Percentiles rank a stretch among this genome's conserved stretches.
Conservation (phyloP, 306 rosid species). For the Fragaria ananassa region DNA sequence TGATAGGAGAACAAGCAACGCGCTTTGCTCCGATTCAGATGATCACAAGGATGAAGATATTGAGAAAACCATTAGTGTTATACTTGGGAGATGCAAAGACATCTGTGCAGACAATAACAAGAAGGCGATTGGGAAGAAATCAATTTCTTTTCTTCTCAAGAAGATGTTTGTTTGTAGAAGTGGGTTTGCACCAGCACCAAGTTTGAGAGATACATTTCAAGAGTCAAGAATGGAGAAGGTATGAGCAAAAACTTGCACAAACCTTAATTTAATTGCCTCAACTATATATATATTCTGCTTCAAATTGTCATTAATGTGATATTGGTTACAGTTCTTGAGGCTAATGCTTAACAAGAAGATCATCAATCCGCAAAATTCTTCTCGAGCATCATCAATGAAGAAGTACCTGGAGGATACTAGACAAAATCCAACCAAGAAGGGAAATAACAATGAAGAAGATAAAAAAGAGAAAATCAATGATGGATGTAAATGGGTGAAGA, state of each 20-base stretch:
- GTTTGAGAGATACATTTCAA: constrained; percentile 73
- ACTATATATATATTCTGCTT: not conserved
- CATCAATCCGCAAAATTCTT: constrained; percentile 40
- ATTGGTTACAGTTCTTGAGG: constrained; percentile 64
- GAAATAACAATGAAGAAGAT: constrained; percentile 37
- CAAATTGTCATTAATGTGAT: constrained; percentile 2
- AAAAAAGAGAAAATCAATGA: constrained; percentile 39
- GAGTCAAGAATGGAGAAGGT: constrained; percentile 99
- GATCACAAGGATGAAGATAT: constrained; percentile 65
- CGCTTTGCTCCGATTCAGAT: constrained; percentile 46
- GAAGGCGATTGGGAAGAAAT: constrained; percentile 74
- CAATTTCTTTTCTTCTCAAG: constrained; percentile 79
- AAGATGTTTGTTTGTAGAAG: constrained; percentile 81
- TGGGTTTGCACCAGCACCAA: constrained; percentile 85
- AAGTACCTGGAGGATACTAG: constrained; percentile 52
- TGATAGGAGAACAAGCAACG: constrained; percentile 70
- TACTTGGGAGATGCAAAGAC: constrained; percentile 76
- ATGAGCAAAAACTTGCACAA: not conserved
- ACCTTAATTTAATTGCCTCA: not conserved
- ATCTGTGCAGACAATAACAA: constrained; percentile 58
- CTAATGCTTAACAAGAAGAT: constrained; percentile 81
- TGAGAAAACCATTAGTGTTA: constrained; percentile 80
- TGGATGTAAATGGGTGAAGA: constrained; percentile 91
- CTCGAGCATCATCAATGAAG: constrained; percentile 51
- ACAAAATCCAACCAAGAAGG: constrained; percentile 36